Percentiles rank a stretch among this genome's conserved stretches.
Conservation (phyloP, 805 yeast species). For the Saccharomycopsis javanensis region DNA sequence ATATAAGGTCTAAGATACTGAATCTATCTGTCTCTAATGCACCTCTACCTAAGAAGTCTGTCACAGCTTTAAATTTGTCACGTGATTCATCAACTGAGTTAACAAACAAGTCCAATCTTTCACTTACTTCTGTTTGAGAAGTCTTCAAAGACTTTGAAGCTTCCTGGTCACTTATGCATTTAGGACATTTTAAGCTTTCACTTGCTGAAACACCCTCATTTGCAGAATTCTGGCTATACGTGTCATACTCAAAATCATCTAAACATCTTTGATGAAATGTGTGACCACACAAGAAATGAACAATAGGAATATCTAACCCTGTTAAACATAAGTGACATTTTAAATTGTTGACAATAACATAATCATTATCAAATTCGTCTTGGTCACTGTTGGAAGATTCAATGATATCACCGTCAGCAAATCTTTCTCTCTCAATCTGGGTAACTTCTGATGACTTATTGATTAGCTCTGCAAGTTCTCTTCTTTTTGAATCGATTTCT, state of each 20-base stretch:
- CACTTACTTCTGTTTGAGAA: slow-evolving; percentile 53
- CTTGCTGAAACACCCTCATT: not conserved
- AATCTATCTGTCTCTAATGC: slow-evolving; percentile 43
- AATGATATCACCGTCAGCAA: not conserved
- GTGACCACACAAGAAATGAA: slow-evolving; percentile 81
- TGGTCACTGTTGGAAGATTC: not conserved
- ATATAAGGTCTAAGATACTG: not conserved
- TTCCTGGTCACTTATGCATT: slow-evolving; percentile 64
- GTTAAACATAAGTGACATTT: slow-evolving; percentile 58
- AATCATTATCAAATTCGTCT: slow-evolving; percentile 23
- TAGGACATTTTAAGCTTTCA: slow-evolving; percentile 48
- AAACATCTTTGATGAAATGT: slow-evolving; percentile 79
- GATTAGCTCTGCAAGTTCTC: slow-evolving; percentile 30
- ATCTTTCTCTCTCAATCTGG: not conserved
- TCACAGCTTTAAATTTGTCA: slow-evolving; percentile 53
- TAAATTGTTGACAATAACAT: slow-evolving; percentile 38
- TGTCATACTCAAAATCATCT: slow-evolving; percentile 33
- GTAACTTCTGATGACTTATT: slow-evolving; percentile 24
- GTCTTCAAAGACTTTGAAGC: slow-evolving; percentile 48
- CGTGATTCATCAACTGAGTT: slow-evolving; percentile 41
- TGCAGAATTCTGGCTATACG: slow-evolving; percentile 18
- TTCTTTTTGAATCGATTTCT: slow-evolving; percentile 51
- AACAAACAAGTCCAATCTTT: slow-evolving; percentile 53
- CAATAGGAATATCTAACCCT: slow-evolving; percentile 64
- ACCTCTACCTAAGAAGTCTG: slow-evolving; percentile 83